A percentile compares a stretch with the other conserved stretches of the same genome.
phyloP scores from a whole-genome alignment of 768 basidiomycete species.

The Gloeophyllum trabeum region DNA sequence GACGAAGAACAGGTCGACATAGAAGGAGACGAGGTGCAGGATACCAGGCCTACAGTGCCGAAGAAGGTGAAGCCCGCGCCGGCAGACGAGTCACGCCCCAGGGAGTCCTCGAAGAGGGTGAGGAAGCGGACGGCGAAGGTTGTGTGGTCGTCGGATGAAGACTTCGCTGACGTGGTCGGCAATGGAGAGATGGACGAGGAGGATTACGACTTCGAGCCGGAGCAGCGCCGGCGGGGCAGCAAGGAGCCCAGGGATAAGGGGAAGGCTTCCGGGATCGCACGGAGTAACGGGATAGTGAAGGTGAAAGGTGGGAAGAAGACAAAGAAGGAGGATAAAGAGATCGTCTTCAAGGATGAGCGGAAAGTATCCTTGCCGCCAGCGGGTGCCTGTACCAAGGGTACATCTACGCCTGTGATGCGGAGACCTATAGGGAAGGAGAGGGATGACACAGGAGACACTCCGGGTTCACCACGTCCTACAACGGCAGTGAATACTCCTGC shows the following conservation, averaged over 20 bases:
- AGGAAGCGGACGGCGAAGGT: conserved; percentile 6
- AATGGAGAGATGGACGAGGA: conserved; percentile 2
- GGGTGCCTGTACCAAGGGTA: conserved; percentile 1
- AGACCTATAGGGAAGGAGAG: background rate
- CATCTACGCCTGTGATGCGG: background rate
- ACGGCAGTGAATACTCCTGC: too few species aligned
- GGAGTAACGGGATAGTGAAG: conserved; percentile 6
- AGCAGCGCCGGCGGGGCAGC: background rate
- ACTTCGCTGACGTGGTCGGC: background rate
- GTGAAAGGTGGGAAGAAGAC: conserved; percentile 7
- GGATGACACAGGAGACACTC: conserved; percentile 5
- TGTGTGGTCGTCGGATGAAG: conserved; percentile 5
- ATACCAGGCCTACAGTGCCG: background rate
- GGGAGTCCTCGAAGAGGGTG: too few species aligned
- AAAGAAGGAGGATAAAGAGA: conserved; percentile 6
- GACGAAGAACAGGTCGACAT: conserved; percentile 7
- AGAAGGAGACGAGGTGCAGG: conserved; percentile 1
- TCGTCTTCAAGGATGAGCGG: conserved; percentile 9
- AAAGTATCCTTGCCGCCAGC: background rate
- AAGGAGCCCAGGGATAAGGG: conserved; percentile 4
- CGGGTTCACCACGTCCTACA: background rate
- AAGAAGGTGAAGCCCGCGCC: background rate
- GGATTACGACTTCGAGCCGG: conserved; percentile 5
- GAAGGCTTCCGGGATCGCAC: too few species aligned
- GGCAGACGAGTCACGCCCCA: background rate